Conservation (phyloP, 2,329 filamentous ascomycete genomes). For the Colletotrichum tropicicola region DNA sequence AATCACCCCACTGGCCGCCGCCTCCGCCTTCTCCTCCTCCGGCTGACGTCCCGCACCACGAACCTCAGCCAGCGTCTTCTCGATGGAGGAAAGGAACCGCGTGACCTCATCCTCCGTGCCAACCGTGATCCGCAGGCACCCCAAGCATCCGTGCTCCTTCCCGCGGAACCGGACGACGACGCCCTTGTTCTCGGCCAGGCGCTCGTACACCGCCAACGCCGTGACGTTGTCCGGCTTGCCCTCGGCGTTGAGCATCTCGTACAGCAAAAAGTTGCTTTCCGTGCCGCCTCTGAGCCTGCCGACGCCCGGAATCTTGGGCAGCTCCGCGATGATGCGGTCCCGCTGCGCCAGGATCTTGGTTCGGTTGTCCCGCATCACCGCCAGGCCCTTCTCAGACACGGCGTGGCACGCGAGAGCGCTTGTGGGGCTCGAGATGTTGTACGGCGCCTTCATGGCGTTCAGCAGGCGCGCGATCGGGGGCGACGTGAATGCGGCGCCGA, state of each 20-base stretch:
- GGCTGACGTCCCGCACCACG: conserved; percentile 38
- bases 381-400: conserved; percentile 72
- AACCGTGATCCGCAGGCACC: conserved; percentile 90
- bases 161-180: conserved; percentile 95
- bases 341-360: conserved; percentile 79
- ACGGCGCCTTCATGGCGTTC: conserved; percentile 94
- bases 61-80: conserved; percentile 56
- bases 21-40: conserved; percentile 47
- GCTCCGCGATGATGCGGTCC: conserved; percentile 75
- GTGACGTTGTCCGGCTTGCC: conserved; percentile 82
- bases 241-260: conserved; percentile 80
- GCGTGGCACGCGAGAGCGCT: conserved; percentile 82
- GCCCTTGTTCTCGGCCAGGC: conserved; percentile 83
- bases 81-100: conserved; percentile 77
- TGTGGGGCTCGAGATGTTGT: conserved; percentile 92
- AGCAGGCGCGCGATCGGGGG: conserved; percentile 79
- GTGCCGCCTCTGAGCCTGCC: conserved; percentile 83
- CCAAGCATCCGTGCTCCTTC: conserved; percentile 88
- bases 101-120: conserved; percentile 89
- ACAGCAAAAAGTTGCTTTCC: conserved; percentile 89
- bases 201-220: conserved; percentile 84
- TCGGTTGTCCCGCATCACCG: conserved; percentile 76
- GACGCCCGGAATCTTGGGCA: conserved; percentile 80
- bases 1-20: conserved; percentile 45
- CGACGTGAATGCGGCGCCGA: conserved; percentile 86